Evolutionary conservation across 805 yeast genomes (phyloP).

Genomic region (Grigorovia humatica): DNA sequence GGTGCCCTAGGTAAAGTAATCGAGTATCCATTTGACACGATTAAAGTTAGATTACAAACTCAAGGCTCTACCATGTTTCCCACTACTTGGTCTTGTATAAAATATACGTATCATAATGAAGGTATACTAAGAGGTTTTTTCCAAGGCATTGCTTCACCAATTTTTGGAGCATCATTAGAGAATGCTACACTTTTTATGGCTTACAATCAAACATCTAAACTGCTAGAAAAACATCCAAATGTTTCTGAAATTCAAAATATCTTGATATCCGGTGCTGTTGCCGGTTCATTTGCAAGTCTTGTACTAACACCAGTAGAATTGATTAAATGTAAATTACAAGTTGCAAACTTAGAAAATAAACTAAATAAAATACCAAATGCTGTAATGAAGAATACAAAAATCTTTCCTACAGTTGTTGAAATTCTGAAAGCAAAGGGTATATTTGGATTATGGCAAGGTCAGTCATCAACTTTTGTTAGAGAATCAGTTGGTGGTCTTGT

Average conservation of each 20-base stretch:
- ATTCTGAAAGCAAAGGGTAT: constrained; percentile 47
- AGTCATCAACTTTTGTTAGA: constrained; percentile 65
- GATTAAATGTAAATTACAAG: constrained; percentile 81
- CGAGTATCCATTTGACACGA: constrained; percentile 89
- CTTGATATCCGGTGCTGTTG: constrained; percentile 62
- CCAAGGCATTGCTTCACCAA: constrained; percentile 68
- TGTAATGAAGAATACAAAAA: constrained; percentile 14
- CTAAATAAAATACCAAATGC: constrained; percentile 16
- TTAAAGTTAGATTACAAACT: constrained; percentile 77
- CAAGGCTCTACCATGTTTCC: constrained; percentile 50
- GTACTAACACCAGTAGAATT: constrained; percentile 88
- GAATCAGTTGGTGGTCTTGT: constrained; percentile 87
- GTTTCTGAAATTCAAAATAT: constrained; percentile 31
- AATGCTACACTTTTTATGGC: constrained; percentile 69
- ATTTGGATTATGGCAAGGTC: constrained; percentile 79
- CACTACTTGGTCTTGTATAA: constrained; percentile 59
- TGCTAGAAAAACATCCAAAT: constrained; percentile 19
- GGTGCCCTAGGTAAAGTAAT: constrained; percentile 78
- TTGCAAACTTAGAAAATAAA: constrained; percentile 28
- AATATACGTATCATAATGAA: constrained; percentile 50
- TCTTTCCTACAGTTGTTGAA: constrained; percentile 30
- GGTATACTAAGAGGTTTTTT: constrained; percentile 68
- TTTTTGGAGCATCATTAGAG: constrained; percentile 85
- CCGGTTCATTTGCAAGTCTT: constrained; percentile 76
- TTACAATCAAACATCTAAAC: constrained; percentile 40